These are phyloP conservation scores for Ampelomyces quisqualis DNA, from an alignment of 2,329 filamentous ascomycete genomes.

Conservation along the genomic window DNA sequence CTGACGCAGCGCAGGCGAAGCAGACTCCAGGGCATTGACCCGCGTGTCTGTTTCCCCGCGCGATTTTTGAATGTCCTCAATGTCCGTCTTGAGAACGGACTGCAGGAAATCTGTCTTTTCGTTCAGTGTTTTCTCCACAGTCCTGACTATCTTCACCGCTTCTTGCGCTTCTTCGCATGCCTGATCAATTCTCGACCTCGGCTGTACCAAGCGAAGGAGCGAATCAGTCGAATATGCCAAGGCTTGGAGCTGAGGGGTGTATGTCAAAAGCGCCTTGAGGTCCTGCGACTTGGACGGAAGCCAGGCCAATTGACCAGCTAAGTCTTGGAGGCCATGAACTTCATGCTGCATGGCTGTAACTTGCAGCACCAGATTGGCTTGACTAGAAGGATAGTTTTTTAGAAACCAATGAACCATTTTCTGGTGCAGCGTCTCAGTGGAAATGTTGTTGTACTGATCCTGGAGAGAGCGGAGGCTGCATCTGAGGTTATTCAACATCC, in stretches of 20 bases:
- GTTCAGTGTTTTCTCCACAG: no score
- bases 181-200: no score
- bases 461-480: constrained; percentile 15
- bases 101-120: not conserved
- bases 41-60: not conserved
- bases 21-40: not conserved
- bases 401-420: constrained; percentile 29
- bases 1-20: not conserved
- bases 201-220: not conserved
- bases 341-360: constrained; percentile 7
- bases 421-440: constrained; percentile 22
- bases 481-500: constrained; percentile 6
- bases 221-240: constrained; percentile 3
- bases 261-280: no score
- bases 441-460: constrained; percentile 30
- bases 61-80: not conserved
- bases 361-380: constrained; percentile 6
- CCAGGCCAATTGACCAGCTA: no score
- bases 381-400: constrained; percentile 16
- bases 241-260: constrained; percentile 2
- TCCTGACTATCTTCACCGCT: no score
- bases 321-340: constrained; percentile 5
- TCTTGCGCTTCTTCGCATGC: no score
- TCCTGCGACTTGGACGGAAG: no score
- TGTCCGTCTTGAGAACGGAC: not conserved